Base-by-base conservation (phyloP, 116 monocot species). In the Phalaenopsis hybrid region DNA sequence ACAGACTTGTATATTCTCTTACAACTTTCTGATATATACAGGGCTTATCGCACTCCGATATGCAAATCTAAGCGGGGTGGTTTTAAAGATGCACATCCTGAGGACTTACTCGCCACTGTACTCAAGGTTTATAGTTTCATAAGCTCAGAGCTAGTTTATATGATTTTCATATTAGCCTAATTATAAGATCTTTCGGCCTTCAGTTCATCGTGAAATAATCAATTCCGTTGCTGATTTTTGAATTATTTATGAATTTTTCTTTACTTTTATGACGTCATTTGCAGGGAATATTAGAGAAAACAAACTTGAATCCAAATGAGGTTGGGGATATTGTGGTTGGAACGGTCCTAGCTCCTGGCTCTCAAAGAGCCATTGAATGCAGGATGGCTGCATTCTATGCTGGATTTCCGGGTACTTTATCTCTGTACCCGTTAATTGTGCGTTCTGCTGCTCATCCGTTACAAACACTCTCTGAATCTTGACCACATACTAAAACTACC, bases 321-420 rank as follows among this genome's bases (percentile, higher is more conserved):
- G 93, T 98, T 74, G 93, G 98, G 45, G 98, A 98, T 86, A 98
- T 98, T 85, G 98, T 98, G 70, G 98, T 98, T 78, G 98, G 98
- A n/a, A 87, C 90, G 0, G 98, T 98, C 50, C 75, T 94, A 75
- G 95, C 90, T 68, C 95, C 93, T 61, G 95, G 98, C 0, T 78
- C 95, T 28, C 93, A 94, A 81, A 92, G 98, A 81, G 98, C 98
- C 55, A 93, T 55, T 77, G 98, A 98, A 77, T 98, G 98, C 83
- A 93, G 93, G 76, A 93, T 92, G 89, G 98, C 98, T 25, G 93
- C 98, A 76, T 90, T 98, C 73, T 95, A 89, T 91, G 98, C 98
- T 82, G 98, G 98, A 80, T 92, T 94, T 81, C 96, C 96, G 77
- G 96, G 48, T 48, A 96, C 25, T 55, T 48, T 0, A 6, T 0